phyloP scores from a whole-genome alignment of 23 red algal genomes.

The Gracilaria domingensis region DNA sequence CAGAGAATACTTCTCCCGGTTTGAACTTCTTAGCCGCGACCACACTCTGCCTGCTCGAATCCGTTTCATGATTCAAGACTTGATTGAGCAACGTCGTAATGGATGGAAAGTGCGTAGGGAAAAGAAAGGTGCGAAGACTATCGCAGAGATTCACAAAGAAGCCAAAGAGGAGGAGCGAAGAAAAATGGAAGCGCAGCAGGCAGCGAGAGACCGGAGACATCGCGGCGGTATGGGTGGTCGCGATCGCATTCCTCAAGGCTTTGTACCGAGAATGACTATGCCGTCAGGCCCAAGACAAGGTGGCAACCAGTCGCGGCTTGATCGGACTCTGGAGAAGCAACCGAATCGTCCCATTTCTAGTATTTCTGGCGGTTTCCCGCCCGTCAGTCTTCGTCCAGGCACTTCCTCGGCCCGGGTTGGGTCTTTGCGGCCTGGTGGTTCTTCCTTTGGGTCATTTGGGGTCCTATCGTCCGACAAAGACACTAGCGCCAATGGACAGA shows the following conservation, averaged over 20 bases:
- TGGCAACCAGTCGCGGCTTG: background rate
- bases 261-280: constrained; percentile 49
- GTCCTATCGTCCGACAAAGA: constrained; percentile 7
- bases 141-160: constrained; percentile 91
- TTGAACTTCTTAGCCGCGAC: constrained; percentile 60
- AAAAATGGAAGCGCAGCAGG: constrained; percentile 72
- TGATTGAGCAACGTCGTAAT: constrained; percentile 86
- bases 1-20: constrained; percentile 70
- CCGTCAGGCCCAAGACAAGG: constrained; percentile 23
- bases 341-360: constrained; percentile 31
- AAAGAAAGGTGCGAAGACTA: constrained; percentile 89
- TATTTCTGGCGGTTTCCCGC: background rate
- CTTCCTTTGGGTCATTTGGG: constrained; percentile 4
- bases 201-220: constrained; percentile 49
- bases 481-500: constrained; percentile 2
- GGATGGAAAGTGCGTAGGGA: constrained; percentile 85
- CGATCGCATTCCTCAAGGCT: constrained; percentile 26
- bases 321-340: constrained; percentile 57
- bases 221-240: constrained; percentile 47
- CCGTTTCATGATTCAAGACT: constrained; percentile 98
- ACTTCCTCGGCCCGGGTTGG: constrained; percentile 19
- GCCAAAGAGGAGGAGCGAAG: constrained; percentile 77
- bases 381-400: constrained; percentile 39
- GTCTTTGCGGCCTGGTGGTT: constrained; percentile 40
- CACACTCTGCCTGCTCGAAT: constrained; percentile 79